phyloP scores from a whole-genome alignment of 164 flowering plant species.

The Tetracentron sinense region DNA sequence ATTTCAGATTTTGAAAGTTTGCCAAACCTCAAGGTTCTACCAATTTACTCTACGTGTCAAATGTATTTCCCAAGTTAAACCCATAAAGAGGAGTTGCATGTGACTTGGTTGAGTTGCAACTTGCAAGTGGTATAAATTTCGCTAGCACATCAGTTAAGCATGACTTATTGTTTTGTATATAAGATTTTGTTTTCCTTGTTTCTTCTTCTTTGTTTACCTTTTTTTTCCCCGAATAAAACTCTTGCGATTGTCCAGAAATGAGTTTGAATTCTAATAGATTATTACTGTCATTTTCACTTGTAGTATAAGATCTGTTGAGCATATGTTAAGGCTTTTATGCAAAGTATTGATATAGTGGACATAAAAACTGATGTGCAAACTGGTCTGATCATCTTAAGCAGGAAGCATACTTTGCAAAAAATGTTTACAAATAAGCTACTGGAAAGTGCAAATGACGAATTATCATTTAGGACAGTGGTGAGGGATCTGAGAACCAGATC shows the following conservation, averaged over 20 bases:
- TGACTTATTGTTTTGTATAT: too few species aligned
- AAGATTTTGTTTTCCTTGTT: not conserved
- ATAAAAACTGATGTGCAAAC: not conserved
- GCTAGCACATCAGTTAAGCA: too few species aligned
- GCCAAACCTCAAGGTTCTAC: too few species aligned
- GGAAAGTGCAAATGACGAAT: conserved; percentile 75
- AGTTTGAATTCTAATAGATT: too few species aligned
- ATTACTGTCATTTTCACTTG: not conserved
- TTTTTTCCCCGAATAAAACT: too few species aligned
- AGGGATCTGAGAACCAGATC: conserved; percentile 56
- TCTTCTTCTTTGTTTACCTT: not conserved
- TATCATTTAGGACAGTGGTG: conserved; percentile 73
- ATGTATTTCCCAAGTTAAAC: not conserved
- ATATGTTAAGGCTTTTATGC: not conserved
- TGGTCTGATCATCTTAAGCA: conserved; percentile 24
- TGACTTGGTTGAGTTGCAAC: not conserved
- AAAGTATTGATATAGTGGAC: not conserved
- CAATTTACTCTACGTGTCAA: not conserved
- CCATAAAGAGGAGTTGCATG: not conserved
- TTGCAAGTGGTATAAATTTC: not conserved
- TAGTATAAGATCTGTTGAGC: not conserved
- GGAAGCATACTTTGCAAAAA: conserved; percentile 72
- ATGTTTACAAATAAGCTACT: conserved; percentile 64
- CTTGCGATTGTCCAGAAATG: too few species aligned
- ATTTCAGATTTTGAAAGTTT: too few species aligned